Conservation (phyloP, 805 yeast species). For the Candida oleophila region DNA sequence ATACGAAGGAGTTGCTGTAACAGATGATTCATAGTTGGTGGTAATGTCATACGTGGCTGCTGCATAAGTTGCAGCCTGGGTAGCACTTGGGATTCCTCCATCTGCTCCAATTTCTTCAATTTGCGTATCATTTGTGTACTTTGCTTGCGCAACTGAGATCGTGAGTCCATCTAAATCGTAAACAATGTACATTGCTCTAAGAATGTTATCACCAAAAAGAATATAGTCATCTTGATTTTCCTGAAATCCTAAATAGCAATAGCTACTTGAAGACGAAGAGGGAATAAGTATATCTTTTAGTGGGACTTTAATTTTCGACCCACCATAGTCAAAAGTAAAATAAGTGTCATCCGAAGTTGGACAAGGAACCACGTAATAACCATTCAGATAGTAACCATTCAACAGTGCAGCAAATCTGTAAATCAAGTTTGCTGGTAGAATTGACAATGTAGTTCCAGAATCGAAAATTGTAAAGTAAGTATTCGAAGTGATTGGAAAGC, state of each 20-base stretch:
- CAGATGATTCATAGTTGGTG: not conserved
- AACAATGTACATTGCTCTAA: constrained; percentile 65
- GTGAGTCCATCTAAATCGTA: constrained; percentile 59
- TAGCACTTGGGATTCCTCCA: not conserved
- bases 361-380: not conserved
- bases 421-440: constrained; percentile 37
- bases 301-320: constrained; percentile 4
- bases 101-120: constrained; percentile 40
- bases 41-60: not conserved
- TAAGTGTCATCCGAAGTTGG: not conserved
- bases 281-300: not conserved
- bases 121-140: constrained; percentile 29
- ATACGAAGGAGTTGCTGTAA: not conserved
- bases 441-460: constrained; percentile 37
- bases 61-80: not conserved
- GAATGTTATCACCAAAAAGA: constrained; percentile 64
- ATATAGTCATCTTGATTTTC: constrained; percentile 13
- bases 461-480: constrained; percentile 28
- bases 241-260: constrained; percentile 28
- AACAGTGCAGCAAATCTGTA: constrained; percentile 6
- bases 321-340: constrained; percentile 2
- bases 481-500: constrained; percentile 23
- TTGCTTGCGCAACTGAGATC: constrained; percentile 49
- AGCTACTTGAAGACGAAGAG: not conserved
- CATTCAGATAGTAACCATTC: constrained; percentile 8